Evolutionary conservation across 1,284 basidiomycete species (phyloP), one percentile per base, ranked within the genome.

Genomic region (Ustilago sp.): DNA sequence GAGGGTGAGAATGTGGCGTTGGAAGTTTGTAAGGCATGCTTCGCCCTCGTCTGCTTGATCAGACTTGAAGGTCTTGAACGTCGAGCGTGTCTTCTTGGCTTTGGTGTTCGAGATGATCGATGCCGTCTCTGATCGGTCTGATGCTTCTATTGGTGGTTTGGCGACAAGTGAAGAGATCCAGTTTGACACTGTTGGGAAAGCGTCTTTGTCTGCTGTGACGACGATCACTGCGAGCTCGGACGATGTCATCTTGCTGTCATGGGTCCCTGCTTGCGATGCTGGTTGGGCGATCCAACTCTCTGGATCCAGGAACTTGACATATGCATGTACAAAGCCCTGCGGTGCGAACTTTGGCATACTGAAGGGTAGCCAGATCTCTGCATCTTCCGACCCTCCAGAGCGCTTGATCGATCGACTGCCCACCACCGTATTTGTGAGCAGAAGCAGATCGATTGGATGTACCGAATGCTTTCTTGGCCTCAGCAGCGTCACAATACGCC

Each of bases 321-420:
- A 98, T 17, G 94, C 93, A 86, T 99, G 94, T 19, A 97, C 91
- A 86, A 98, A 98, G 0, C 93, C 93, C 1, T 91, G 88, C 0
- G 94, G 89, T 79, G 98, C 95, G 88, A 94, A 98, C 84, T 95
- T 95, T 0, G 97, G 96, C 11, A 99, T 89, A 84, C 96, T 99
- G 56, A 99, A 90, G 0, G 97, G 97, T 2, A 98, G 89, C 94
- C 95, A 99, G 5, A 93, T 93, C 23, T 95, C 92, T 7, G 92
- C 89, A 1, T 92, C 94, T 12, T 68, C 74, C 0, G 63, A 64
- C 0, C 61, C 71, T 3, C 80, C 77, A 0, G 63, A 59, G 1
- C 68, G 61, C 54, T 68, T 65, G 89, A 70, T 91, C 89, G 87
- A 92, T 9, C 55, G 52, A 45, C 90, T 84, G 89, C 87, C 81